Evolutionary conservation across 2,329 filamentous ascomycete genomes (phyloP).

Genomic region (Fusarium sp.): DNA sequence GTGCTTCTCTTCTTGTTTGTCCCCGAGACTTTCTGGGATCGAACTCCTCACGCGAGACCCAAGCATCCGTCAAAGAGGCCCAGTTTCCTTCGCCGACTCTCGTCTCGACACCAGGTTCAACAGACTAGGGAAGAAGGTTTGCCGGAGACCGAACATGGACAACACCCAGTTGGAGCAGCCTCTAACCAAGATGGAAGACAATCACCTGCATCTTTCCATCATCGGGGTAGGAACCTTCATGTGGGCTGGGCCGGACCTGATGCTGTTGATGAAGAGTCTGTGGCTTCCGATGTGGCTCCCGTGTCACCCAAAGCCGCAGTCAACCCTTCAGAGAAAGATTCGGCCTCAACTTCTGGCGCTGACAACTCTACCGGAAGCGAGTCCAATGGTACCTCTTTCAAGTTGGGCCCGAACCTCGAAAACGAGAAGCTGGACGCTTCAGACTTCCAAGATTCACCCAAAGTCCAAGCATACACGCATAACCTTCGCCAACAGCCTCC

Average conservation of each 20-base stretch:
- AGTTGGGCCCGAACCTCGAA: slow-evolving; percentile 52
- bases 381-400: slow-evolving; percentile 43
- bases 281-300: not conserved
- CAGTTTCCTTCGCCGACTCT: slow-evolving; percentile 61
- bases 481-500: slow-evolving; percentile 74
- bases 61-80: slow-evolving; percentile 53
- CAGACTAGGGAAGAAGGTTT: slow-evolving; percentile 7
- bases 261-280: slow-evolving; percentile 9
- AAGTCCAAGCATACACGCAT: slow-evolving; percentile 72
- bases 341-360: slow-evolving; percentile 1
- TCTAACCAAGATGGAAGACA: slow-evolving; percentile 24
- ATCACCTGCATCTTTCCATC: slow-evolving; percentile 19
- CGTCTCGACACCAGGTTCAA: slow-evolving; percentile 53
- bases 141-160: slow-evolving; percentile 42
- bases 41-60: slow-evolving; percentile 68
- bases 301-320: slow-evolving; percentile 9
- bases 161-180: slow-evolving; percentile 66
- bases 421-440: slow-evolving; percentile 57
- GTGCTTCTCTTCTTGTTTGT: slow-evolving; percentile 87
- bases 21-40: slow-evolving; percentile 96
- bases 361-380: slow-evolving; percentile 35
- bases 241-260: slow-evolving; percentile 65
- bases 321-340: not conserved
- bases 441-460: slow-evolving; percentile 50
- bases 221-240: slow-evolving; percentile 56